Evolutionary conservation across 805 yeast genomes (phyloP).

Genomic region (Komagataella mondaviorum): DNA sequence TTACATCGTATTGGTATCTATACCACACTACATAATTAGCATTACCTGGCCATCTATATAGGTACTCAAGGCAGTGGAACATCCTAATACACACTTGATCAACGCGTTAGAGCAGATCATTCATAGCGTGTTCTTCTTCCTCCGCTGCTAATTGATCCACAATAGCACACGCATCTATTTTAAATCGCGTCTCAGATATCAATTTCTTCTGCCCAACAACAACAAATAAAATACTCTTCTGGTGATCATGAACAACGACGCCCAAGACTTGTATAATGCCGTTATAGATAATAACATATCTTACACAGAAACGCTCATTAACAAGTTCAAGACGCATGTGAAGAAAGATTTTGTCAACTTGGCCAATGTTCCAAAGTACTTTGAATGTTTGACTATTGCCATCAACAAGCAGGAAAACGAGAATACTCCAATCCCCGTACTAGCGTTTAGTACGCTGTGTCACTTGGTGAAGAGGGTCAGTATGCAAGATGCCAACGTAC

Average conservation of each 20-base stretch:
- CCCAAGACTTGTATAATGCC: conserved; percentile 12
- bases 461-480: conserved; percentile 45
- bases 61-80: background rate
- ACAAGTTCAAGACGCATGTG: conserved; percentile 35
- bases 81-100: no score
- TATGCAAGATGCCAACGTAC: conserved; percentile 35
- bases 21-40: background rate
- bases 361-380: conserved; percentile 32
- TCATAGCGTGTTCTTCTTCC: background rate
- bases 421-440: conserved; percentile 22
- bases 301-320: conserved; percentile 3
- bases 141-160: background rate
- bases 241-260: conserved; percentile 5
- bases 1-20: background rate
- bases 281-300: conserved; percentile 6
- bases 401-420: conserved; percentile 16
- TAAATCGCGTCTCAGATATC: background rate
- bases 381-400: conserved; percentile 34
- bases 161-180: background rate
- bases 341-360: conserved; percentile 41
- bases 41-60: background rate
- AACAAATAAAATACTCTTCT: background rate
- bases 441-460: conserved; percentile 36
- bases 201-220: background rate
- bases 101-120: background rate